Evolutionary conservation across 352 stramenopile genomes (phyloP).

Genomic region (Phytopythium aichiense): DNA sequence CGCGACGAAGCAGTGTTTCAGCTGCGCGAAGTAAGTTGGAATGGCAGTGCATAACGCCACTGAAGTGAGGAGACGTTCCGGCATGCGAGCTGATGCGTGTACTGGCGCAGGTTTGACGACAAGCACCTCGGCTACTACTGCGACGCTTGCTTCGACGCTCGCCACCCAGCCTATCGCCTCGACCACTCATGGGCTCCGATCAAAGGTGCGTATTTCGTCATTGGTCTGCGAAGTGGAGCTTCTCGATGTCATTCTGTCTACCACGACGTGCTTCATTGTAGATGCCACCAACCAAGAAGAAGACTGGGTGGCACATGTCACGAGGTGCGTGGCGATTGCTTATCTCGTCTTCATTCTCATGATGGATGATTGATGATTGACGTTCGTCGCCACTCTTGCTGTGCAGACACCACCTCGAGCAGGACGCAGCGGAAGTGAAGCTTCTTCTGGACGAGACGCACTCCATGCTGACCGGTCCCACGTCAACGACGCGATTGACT

Average conservation of each 20-base stretch:
- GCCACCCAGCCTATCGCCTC: slow-evolving; percentile 52
- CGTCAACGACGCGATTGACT: neutral
- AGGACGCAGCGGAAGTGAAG: slow-evolving; percentile 58
- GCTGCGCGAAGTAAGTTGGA: slow-evolving; percentile 53
- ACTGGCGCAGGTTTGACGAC: slow-evolving; percentile 44
- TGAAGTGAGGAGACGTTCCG: neutral
- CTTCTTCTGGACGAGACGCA: slow-evolving; percentile 51
- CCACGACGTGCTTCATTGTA: slow-evolving; percentile 4
- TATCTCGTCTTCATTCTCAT: neutral
- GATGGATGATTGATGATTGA: neutral
- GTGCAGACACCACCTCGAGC: slow-evolving; percentile 56
- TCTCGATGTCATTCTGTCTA: neutral
- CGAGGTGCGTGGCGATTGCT: slow-evolving; percentile 23
- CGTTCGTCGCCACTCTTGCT: neutral
- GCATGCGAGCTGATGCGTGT: neutral
- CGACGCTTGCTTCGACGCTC: slow-evolving; percentile 52
- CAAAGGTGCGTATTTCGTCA: slow-evolving; percentile 20
- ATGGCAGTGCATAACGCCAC: neutral
- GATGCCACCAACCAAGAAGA: slow-evolving; percentile 53
- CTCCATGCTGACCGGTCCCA: slow-evolving; percentile 16
- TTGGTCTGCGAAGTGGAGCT: too few species aligned
- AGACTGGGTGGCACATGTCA: slow-evolving; percentile 58
- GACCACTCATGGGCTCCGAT: slow-evolving; percentile 46
- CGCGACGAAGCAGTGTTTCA: slow-evolving; percentile 64
- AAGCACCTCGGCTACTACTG: slow-evolving; percentile 55